phyloP scores from a whole-genome alignment of 305 asterid species.

The Plantago rigida region DNA sequence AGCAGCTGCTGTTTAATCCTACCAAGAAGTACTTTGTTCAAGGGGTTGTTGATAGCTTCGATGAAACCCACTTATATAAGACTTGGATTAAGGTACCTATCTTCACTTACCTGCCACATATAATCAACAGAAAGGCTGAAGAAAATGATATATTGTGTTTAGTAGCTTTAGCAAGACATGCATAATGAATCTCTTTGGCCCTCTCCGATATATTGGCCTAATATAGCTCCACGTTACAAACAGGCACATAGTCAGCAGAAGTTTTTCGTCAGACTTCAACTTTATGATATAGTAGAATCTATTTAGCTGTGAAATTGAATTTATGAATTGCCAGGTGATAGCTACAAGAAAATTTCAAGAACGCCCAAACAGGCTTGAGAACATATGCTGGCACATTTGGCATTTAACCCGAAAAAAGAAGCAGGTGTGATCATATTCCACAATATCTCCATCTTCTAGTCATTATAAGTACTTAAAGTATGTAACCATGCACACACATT shows the following conservation, averaged over 20 bases:
- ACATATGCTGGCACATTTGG: constrained; percentile 81
- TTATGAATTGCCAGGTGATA: constrained; percentile 37
- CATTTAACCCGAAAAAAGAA: constrained; percentile 65
- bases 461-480: too few relatives aligned
- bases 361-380: constrained; percentile 60
- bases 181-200: background rate
- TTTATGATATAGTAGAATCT: background rate
- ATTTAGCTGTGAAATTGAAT: constrained; percentile 15
- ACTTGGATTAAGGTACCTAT: constrained; percentile 56
- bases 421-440: constrained; percentile 25
- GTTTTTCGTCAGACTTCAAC: background rate
- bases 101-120: background rate
- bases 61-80: constrained; percentile 56
- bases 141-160: too few relatives aligned
- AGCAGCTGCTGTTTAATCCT: constrained; percentile 44
- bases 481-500: too few relatives aligned
- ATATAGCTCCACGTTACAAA: background rate
- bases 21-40: constrained; percentile 53
- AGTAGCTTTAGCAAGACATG: background rate
- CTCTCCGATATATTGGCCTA: background rate
- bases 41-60: constrained; percentile 54
- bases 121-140: background rate
- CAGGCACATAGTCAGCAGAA: too few relatives aligned
- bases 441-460: too few relatives aligned
- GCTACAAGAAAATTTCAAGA: constrained; percentile 56